Conservation (phyloP, 2,329 filamentous ascomycete species). For the Aspergillus sp. region DNA sequence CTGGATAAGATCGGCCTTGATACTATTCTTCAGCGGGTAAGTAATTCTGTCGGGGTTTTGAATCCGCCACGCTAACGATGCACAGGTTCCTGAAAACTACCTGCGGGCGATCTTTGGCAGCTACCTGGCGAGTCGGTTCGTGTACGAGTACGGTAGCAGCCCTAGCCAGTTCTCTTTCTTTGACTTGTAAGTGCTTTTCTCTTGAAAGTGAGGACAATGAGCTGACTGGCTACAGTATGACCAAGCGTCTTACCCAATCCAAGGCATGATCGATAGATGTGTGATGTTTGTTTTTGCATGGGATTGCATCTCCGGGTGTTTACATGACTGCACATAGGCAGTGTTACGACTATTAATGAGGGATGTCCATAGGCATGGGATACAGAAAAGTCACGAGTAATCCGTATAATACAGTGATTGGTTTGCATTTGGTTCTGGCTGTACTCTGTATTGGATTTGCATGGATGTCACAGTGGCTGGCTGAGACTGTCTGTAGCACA, state of each 20-base stretch:
- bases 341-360: slow-evolving; percentile 15
- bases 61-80: slow-evolving; percentile 17
- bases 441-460: not conserved
- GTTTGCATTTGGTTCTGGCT: not conserved
- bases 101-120: slow-evolving; percentile 94
- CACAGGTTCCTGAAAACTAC: slow-evolving; percentile 83
- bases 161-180: slow-evolving; percentile 98
- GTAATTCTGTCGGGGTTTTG: slow-evolving; percentile 26
- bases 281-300: slow-evolving; percentile 7
- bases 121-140: slow-evolving; percentile 90
- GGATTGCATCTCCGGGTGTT: slow-evolving; percentile 16
- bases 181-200: slow-evolving; percentile 74
- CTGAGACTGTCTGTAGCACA: too few relatives aligned
- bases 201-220: not conserved
- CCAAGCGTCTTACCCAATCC: slow-evolving; percentile 33
- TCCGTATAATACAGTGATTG: slow-evolving; percentile 5
- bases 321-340: slow-evolving; percentile 13
- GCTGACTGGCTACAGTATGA: slow-evolving; percentile 30
- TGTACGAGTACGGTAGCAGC: slow-evolving; percentile 90
- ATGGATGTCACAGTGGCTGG: not conserved
- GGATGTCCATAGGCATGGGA: slow-evolving; percentile 9
- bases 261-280: slow-evolving; percentile 25
- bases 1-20: slow-evolving; percentile 89
- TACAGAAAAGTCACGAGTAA: slow-evolving; percentile 15
- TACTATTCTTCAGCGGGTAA: slow-evolving; percentile 75